Evolutionary conservation across 768 basidiomycete genomes (phyloP), one percentile per base, ranked within the genome.

Genomic region (Mycena epipterygia): DNA sequence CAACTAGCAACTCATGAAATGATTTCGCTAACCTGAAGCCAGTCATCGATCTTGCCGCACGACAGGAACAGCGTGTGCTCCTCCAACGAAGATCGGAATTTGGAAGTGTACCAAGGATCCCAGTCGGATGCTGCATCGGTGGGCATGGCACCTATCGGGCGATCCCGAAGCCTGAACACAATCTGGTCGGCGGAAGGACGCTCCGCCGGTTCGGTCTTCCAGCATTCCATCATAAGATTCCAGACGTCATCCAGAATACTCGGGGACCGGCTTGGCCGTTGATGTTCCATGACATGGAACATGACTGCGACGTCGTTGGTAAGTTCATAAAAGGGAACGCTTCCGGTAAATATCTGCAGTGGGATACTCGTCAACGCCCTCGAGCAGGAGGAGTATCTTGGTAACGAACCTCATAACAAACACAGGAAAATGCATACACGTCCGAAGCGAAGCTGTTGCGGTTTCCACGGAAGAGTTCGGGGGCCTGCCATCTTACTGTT

Each of bases 331-430:
- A 78, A 80, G 12, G 76, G 75, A 4, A 71, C 14, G 14, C 64
- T 57, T 19, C 75, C 75, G 9, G 79, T 79, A 56, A 78, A 75
- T 25, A 80, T 71, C 79, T 79, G 48, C n/a, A 41, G 33, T 12
- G 23, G 14, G 7, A 37, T 23, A 37, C 27, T 23, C n/a, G 17
- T 7, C 4, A 58, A 14, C 23, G 32, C 52, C 5, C 25, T 2
- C 7, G 57, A 17, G 27, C 14, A 39, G 12, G 21, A 21, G 39
- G 1, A 52, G n/a, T 51, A 27, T 57, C 33, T 25, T 29, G 37
- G 30, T n/a, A 25, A 71, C 66, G n/a, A 57, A 79, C 80, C 72
- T 81, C 80, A 48, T 79, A 78, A 42, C 73, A 78, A 27, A 78
- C 75, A 37, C 76, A 77, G 19, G 74, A 70, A 71, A 77, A 79